Evolutionary conservation across 2,329 filamentous ascomycete species (phyloP), one percentile per base, ranked within the genome.

Genomic region (Curvularia lunata): DNA sequence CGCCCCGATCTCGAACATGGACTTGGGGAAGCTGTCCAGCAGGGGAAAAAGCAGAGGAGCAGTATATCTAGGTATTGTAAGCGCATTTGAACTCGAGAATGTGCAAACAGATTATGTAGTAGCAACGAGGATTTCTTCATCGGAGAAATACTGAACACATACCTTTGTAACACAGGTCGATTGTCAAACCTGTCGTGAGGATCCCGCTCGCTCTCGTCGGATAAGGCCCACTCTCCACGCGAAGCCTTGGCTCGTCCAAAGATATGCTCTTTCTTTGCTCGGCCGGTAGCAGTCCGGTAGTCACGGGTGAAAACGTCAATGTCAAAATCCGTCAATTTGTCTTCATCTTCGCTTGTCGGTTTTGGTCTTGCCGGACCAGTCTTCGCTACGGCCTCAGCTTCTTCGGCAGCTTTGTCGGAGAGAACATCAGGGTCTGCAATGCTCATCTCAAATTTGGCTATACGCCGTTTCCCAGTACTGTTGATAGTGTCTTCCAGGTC

Each of bases 1-100:
- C 23, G 64, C 64, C 2, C 74, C 73, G 50, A 82, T 77, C 18
- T 82, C 73, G 75, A 93, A 92, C 52, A 97, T 89, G 28, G 81
- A 79, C 0, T 55, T 28, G 45, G 95, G 95, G 72, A 91, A 97
- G 74, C 92, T 96, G 71, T 95, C 88, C 32, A 96, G 83, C 27
- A 93, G 72, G 1, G 94, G 92, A 70, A 92, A 95, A 1, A 84
- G 79, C 7, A 94, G 81, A 2, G 77, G 60, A 41, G 77, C 78
- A 45, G 82, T 78, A 67, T 85, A 87, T 58, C 82, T 85, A 54
- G 27, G 34, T 34, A 12, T 47, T 27, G 52, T 70, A 62, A 72
- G 67, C 63, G 42, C 18, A 32, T 52, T 13, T 19, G 1, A 2
- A 34, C 7, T 2, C 27, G 18, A 21, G 19, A 32, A 8, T 13